phyloP scores from a whole-genome alignment of 305 asterid genomes.

The Fraxinus greggii region DNA sequence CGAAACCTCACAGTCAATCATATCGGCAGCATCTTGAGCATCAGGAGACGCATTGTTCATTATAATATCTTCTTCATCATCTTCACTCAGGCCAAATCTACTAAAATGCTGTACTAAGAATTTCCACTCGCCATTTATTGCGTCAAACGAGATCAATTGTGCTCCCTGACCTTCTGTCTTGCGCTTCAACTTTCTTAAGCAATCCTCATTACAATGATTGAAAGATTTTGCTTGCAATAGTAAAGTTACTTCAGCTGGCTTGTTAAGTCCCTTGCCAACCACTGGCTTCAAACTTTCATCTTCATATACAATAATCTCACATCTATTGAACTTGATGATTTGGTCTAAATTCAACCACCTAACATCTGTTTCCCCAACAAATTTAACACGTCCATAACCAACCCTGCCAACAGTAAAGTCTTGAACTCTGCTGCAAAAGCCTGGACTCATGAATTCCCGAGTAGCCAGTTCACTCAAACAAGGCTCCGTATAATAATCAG shows the following conservation, averaged over 20 bases:
- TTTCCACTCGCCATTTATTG: slow-evolving; percentile 64
- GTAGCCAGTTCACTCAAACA: slow-evolving; percentile 70
- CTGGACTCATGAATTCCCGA: slow-evolving; percentile 55
- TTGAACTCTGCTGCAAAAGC: slow-evolving; percentile 69
- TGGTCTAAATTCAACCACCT: slow-evolving; percentile 72
- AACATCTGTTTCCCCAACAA: slow-evolving; percentile 79
- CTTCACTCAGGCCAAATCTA: slow-evolving; percentile 83
- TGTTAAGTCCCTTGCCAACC: slow-evolving; percentile 83
- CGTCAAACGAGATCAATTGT: slow-evolving; percentile 63
- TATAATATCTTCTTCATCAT: slow-evolving; percentile 77
- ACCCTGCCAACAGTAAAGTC: slow-evolving; percentile 75
- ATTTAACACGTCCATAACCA: slow-evolving; percentile 67
- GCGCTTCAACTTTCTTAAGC: slow-evolving; percentile 41
- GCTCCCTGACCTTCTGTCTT: slow-evolving; percentile 81
- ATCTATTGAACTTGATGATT: slow-evolving; percentile 56
- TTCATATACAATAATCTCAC: slow-evolving; percentile 71
- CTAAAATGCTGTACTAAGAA: slow-evolving; percentile 86
- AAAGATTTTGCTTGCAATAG: slow-evolving; percentile 32
- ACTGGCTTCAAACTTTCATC: slow-evolving; percentile 71
- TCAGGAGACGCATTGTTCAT: slow-evolving; percentile 65
- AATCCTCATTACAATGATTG: slow-evolving; percentile 21
- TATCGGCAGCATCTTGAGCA: slow-evolving; percentile 45
- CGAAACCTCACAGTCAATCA: slow-evolving; percentile 48
- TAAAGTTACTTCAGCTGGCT: slow-evolving; percentile 84
- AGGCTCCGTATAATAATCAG: slow-evolving; percentile 76